phyloP scores from a whole-genome alignment of 805 yeast species.

The Metschnikowia arizonensis region DNA sequence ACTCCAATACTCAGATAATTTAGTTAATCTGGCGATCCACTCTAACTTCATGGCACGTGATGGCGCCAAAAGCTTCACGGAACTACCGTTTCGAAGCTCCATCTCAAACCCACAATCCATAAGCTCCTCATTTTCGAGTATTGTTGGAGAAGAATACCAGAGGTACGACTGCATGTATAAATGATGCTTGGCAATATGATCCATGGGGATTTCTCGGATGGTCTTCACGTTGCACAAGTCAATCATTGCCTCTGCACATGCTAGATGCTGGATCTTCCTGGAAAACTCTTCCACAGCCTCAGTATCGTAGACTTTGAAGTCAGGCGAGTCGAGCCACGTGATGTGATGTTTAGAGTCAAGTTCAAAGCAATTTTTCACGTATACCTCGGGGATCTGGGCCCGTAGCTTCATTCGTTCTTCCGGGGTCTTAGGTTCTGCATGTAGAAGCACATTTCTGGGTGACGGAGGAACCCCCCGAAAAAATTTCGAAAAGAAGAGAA shows the following conservation, averaged over 20 bases:
- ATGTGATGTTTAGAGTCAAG: slow-evolving; percentile 50
- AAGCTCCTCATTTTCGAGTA: slow-evolving; percentile 26
- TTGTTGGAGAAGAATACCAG: slow-evolving; percentile 29
- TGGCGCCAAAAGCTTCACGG: slow-evolving; percentile 54
- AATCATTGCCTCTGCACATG: slow-evolving; percentile 56
- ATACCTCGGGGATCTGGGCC: slow-evolving; percentile 31
- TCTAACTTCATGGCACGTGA: slow-evolving; percentile 45
- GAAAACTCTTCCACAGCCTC: slow-evolving; percentile 63
- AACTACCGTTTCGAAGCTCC: slow-evolving; percentile 42
- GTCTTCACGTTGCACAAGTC: slow-evolving; percentile 51
- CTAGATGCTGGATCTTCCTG: slow-evolving; percentile 52
- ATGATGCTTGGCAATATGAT: slow-evolving; percentile 23
- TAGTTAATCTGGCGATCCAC: slow-evolving; percentile 58
- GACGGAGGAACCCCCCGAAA: slow-evolving; percentile 60
- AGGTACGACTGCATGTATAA: slow-evolving; percentile 24
- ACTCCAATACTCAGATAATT: slow-evolving; percentile 56
- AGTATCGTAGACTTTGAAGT: slow-evolving; percentile 48
- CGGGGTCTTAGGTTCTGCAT: slow-evolving; percentile 5
- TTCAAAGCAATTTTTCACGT: slow-evolving; percentile 52
- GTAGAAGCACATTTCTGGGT: slow-evolving; percentile 28
- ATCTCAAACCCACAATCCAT: slow-evolving; percentile 53
- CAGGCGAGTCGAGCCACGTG: slow-evolving; percentile 53
- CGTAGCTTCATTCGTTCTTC: slow-evolving; percentile 16
- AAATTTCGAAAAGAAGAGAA: slow-evolving; percentile 56
- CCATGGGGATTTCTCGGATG: slow-evolving; percentile 31